Conservation (phyloP, 768 basidiomycete genomes). For the Panaeolus papilionaceus region DNA sequence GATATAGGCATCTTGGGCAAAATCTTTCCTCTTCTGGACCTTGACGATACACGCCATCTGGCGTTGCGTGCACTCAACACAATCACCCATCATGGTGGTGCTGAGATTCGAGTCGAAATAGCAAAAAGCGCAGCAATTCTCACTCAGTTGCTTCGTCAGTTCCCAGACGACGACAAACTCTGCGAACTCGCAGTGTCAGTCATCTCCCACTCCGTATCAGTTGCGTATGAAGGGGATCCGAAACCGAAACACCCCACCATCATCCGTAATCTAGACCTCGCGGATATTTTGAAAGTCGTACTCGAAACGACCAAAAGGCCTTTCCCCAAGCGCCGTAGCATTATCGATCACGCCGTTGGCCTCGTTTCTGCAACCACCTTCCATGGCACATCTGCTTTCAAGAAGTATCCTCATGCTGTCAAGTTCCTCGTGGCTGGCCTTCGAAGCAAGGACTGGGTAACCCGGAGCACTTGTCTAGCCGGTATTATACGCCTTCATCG, state of each 20-base stretch:
- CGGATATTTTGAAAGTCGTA: constrained; percentile 48
- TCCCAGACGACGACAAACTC: constrained; percentile 55
- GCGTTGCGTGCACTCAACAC: constrained; percentile 62
- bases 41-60: constrained; percentile 53
- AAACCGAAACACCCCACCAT: constrained; percentile 43
- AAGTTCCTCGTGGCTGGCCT: constrained; percentile 62
- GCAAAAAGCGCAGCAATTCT: constrained; percentile 51
- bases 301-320: constrained; percentile 52
- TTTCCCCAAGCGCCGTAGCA: constrained; percentile 29
- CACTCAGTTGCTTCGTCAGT: constrained; percentile 51
- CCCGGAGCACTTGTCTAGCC: constrained; percentile 56
- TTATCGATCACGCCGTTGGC: constrained; percentile 59
- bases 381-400: constrained; percentile 51
- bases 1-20: constrained; percentile 59
- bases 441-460: constrained; percentile 59
- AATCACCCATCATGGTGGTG: constrained; percentile 68
- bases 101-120: constrained; percentile 54
- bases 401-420: constrained; percentile 47
- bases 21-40: constrained; percentile 58
- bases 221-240: constrained; percentile 49
- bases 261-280: constrained; percentile 48
- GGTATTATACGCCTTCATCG: constrained; percentile 59
- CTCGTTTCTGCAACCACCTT: constrained; percentile 51
- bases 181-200: constrained; percentile 58
- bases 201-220: constrained; percentile 56